phyloP scores from a whole-genome alignment of 2,329 filamentous ascomycete species.

The Bipolaris sorokiniana region DNA sequence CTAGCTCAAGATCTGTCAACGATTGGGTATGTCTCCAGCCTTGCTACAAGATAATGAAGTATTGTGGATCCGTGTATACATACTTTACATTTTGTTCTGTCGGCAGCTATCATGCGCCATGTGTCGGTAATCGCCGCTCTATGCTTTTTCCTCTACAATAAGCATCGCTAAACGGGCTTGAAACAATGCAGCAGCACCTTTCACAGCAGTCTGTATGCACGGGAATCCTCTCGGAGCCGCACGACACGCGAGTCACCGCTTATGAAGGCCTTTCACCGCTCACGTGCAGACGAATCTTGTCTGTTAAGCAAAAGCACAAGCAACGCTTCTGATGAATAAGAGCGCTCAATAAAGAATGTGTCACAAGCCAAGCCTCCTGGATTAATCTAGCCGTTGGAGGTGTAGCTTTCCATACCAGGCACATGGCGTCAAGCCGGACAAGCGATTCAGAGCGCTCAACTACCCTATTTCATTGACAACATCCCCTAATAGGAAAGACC shows the following conservation, averaged over 20 bases:
- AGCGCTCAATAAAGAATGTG: background rate
- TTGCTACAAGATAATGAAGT: background rate
- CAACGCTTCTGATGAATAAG: background rate
- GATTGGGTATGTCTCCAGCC: background rate
- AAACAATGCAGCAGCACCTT: background rate
- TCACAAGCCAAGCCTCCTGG: no score
- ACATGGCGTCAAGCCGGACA: background rate
- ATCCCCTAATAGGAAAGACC: no score
- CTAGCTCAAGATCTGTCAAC: background rate
- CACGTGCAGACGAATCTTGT: background rate
- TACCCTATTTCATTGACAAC: background rate
- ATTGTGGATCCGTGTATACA: background rate
- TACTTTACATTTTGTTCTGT: background rate
- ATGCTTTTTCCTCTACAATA: background rate
- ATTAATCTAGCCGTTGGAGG: background rate
- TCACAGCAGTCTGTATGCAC: background rate
- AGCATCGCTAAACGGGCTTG: background rate
- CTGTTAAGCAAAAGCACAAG: background rate
- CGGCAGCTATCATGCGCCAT: background rate
- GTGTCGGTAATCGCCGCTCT: background rate
- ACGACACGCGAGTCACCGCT: background rate
- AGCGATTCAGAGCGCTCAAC: background rate
- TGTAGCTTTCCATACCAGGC: background rate
- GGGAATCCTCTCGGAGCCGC: background rate
- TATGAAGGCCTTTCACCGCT: no score